A percentile compares a stretch with the other conserved stretches of the same genome.
Evolutionary conservation across 192 early-diverging fungal genomes (phyloP).

Genomic region (Obelidium mucronatum): DNA sequence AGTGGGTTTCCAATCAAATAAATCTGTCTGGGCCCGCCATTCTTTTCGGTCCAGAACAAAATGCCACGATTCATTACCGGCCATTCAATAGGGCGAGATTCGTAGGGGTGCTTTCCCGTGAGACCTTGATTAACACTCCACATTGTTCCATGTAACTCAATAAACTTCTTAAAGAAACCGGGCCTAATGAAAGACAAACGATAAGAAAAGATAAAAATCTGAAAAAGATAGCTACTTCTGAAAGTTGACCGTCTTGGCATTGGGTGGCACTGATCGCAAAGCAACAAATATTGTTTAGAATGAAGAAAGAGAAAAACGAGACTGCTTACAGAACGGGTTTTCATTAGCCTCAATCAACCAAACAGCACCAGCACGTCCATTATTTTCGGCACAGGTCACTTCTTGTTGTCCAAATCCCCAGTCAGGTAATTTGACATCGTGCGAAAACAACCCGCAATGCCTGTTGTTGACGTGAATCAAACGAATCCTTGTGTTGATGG

Average conservation of each 20-base stretch:
- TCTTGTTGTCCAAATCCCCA: conserved; percentile 92
- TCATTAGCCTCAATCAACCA: conserved; percentile 56
- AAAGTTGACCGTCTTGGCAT: conserved; percentile 50
- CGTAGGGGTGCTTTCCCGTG: conserved; percentile 56
- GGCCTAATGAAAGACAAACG: conserved; percentile 21
- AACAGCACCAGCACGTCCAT: conserved; percentile 17
- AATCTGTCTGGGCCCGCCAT: conserved; percentile 42
- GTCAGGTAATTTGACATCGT: conserved; percentile 74
- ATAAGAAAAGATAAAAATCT: not conserved
- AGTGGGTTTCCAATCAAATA: conserved; percentile 66
- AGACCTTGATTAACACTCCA: conserved; percentile 59
- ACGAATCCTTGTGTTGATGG: conserved; percentile 66
- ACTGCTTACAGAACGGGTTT: conserved; percentile 38
- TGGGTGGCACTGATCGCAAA: conserved; percentile 34
- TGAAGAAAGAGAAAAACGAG: conserved; percentile 16
- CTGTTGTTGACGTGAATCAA: conserved; percentile 77
- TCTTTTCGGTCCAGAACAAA: conserved; percentile 61
- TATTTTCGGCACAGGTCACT: conserved; percentile 89
- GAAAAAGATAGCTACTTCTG: conserved; percentile 1
- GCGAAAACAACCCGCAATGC: conserved; percentile 82
- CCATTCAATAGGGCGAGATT: conserved; percentile 67
- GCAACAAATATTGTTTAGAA: not conserved
- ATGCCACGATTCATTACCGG: conserved; percentile 56
- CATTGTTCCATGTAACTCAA: conserved; percentile 60
- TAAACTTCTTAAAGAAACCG: conserved; percentile 55